phyloP scores from a whole-genome alignment of 2,329 filamentous ascomycete species.

The Daldinia sp. region DNA sequence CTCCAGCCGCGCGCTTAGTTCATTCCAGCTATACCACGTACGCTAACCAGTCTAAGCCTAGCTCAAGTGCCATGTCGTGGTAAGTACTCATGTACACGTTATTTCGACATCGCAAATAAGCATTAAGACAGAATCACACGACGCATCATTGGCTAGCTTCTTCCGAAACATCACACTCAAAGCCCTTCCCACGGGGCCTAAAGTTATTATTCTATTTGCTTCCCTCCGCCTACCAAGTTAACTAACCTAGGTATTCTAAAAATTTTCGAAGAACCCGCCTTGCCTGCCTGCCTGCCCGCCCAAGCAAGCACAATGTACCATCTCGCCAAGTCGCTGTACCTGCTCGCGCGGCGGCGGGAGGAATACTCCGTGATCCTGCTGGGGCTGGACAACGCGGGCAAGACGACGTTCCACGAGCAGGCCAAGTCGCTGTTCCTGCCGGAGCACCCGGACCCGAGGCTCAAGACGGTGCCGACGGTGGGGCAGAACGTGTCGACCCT shows the following conservation, averaged over 20 bases:
- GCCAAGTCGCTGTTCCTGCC: conserved; percentile 89
- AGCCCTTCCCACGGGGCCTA: neutral
- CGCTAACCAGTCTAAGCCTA: neutral
- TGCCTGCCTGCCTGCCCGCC: no score
- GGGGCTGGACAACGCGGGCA: conserved; percentile 97
- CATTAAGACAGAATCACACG: conserved; percentile 7
- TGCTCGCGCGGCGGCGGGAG: conserved; percentile 97
- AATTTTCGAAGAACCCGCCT: neutral
- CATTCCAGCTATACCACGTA: neutral
- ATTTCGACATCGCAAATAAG: neutral
- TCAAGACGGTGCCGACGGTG: conserved; percentile 93
- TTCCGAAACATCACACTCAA: conserved; percentile 27
- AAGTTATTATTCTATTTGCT: neutral
- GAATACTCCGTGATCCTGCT: conserved; percentile 98
- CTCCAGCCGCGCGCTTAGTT: neutral
- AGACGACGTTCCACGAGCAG: conserved; percentile 97
- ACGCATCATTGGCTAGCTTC: conserved; percentile 32
- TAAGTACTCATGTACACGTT: neutral
- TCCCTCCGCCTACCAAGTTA: neutral
- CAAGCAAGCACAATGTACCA: conserved; percentile 79
- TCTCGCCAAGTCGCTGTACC: conserved; percentile 92
- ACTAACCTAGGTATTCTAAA: conserved; percentile 6
- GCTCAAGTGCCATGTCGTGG: neutral
- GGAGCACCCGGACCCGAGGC: conserved; percentile 71
- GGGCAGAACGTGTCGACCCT: conserved; percentile 97